Percentiles rank a stretch among this genome's conserved stretches.
Conservation (phyloP, 2,329 filamentous ascomycete genomes). For the Fusarium beomiforme region DNA sequence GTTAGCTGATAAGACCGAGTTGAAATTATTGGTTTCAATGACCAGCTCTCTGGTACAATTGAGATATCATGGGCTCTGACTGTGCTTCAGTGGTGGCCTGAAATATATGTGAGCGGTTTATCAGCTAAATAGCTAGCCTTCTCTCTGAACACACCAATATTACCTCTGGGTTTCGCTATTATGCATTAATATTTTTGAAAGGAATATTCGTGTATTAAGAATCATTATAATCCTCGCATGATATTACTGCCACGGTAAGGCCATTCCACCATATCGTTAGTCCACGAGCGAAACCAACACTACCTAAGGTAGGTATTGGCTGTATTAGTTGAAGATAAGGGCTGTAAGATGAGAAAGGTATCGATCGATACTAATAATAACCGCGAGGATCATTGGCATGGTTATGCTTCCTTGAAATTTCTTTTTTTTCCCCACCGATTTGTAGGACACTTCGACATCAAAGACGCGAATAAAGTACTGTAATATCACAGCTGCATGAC, state of each 20-base stretch:
- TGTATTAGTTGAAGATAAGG: not conserved
- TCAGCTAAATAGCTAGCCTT: not conserved
- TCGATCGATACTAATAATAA: not conserved
- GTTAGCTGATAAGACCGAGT: not conserved
- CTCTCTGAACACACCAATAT: not conserved
- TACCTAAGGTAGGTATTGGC: not conserved
- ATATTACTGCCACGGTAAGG: not conserved
- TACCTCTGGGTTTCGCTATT: not conserved
- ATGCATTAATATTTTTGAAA: not conserved
- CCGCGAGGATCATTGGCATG: not conserved
- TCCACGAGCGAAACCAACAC: not conserved
- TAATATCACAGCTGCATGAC: not conserved
- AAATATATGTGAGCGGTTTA: not conserved
- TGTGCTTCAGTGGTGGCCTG: not conserved
- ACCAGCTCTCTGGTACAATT: not conserved
- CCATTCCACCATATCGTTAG: not conserved
- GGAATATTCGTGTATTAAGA: no score
- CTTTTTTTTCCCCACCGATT: no score
- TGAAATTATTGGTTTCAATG: not conserved
- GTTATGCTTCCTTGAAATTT: not conserved
- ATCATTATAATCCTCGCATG: not conserved
- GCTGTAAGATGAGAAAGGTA: not conserved
- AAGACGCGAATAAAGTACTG: not conserved
- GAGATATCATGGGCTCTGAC: not conserved
- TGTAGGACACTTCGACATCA: not conserved